Evolutionary conservation across 495 filamentous ascomycete genomes (phyloP).

Genomic region (Jackrogersella minutella): DNA sequence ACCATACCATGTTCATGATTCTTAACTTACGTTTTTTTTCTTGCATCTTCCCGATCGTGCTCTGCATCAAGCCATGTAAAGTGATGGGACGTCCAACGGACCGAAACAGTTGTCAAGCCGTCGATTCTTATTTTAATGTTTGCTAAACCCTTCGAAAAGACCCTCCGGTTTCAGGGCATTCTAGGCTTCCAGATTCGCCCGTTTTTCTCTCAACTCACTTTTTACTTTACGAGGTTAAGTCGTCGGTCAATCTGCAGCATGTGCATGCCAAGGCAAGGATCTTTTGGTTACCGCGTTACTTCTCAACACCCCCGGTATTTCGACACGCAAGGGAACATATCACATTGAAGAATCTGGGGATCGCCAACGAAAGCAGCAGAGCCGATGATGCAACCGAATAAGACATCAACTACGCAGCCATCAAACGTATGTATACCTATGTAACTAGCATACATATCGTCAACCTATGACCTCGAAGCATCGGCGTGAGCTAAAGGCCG

Average conservation of each 20-base stretch:
- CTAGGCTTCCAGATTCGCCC: background rate
- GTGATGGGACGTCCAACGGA: background rate
- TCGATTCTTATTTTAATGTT: background rate
- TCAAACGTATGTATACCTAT: too few relatives aligned
- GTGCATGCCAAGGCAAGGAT: background rate
- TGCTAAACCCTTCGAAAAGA: background rate
- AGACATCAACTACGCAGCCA: too few relatives aligned
- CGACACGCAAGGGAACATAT: background rate
- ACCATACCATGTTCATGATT: constrained; percentile 25
- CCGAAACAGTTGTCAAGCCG: background rate
- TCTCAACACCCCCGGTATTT: too few relatives aligned
- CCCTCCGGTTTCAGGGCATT: background rate
- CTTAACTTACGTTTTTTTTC: constrained; percentile 12
- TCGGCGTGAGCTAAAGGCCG: constrained; percentile 25
- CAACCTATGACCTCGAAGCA: background rate
- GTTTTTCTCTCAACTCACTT: background rate
- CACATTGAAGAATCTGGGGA: constrained; percentile 5
- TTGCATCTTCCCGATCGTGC: constrained; percentile 4
- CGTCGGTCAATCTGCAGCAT: background rate
- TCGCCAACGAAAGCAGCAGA: background rate
- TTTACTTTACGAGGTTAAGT: background rate
- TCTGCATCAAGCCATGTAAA: constrained; percentile 10
- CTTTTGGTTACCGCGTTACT: too few relatives aligned
- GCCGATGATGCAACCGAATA: background rate
- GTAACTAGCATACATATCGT: background rate